Conservation (phyloP, 495 filamentous ascomycete genomes). For the Penicillium herquei region DNA sequence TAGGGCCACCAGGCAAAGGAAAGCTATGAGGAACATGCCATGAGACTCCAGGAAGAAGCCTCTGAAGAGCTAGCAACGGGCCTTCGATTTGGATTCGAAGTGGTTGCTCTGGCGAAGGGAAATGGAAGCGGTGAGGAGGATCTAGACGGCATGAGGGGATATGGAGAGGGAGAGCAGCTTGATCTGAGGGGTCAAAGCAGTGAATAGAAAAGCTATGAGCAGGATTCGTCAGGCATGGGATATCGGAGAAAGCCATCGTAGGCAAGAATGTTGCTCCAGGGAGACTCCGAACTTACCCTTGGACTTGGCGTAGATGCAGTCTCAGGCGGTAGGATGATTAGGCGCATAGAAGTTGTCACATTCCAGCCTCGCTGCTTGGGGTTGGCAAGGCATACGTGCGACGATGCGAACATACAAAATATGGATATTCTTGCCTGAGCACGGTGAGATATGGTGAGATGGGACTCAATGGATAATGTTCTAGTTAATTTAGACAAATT, state of each 20-base stretch:
- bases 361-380: too few species aligned
- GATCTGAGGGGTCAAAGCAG: neutral
- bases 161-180: conserved; percentile 18
- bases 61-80: conserved; percentile 24
- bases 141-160: conserved; percentile 18
- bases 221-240: neutral
- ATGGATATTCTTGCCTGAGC: too few species aligned
- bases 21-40: conserved; percentile 12
- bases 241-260: neutral
- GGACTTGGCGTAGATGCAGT: too few species aligned
- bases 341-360: too few species aligned
- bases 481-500: too few species aligned
- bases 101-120: conserved; percentile 18
- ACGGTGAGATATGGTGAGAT: too few species aligned
- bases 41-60: conserved; percentile 20
- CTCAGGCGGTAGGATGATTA: too few species aligned
- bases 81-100: conserved; percentile 33
- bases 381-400: too few species aligned
- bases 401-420: too few species aligned
- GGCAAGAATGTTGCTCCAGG: neutral
- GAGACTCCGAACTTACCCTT: neutral
- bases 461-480: too few species aligned
- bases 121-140: conserved; percentile 20
- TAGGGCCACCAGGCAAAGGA: conserved; percentile 25
- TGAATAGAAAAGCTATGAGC: neutral